Base-by-base conservation (phyloP, 148 eudicot genomes). In the Tetragonia tetragonoides region DNA sequence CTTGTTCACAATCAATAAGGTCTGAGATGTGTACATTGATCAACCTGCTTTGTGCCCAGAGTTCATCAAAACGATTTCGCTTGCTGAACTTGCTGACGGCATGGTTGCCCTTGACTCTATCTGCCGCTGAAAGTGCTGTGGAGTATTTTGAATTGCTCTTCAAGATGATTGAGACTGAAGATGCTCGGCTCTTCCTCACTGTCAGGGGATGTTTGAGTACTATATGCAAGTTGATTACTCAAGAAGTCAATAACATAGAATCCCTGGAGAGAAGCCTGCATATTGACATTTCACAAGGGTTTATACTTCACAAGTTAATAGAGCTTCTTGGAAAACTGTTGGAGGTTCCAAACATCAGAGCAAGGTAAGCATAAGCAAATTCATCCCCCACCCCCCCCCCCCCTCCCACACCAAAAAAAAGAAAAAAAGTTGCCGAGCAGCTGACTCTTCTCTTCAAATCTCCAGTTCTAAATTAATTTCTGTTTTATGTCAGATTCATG, bases 261-360 rank as follows among this genome's bases (percentile, higher is more conserved):
- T 87, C 98, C 69, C 81, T 93, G 60, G 99, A 96, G 87, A 92
- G 99, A 86, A 93, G 98, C 83, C 86, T 96, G 73, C 99, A 87
- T 78, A 93, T 96, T 77, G 97, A 96, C 71, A 96, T 96, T 80
- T 93, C 99, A 28, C 99, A 93, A 79, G 99, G 99, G 60, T 96
- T 96, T 80, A 96, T 96, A 84, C 99, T 96, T 75, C 97, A 96
- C 84, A 96, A 93, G 83, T 90, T 96, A 70, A 96, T 93, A 72
- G 99, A 96, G 97, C 98, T 96, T 70, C 95, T 96, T 73, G 98
- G 98, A 38, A 96, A 93, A 67, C 92, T 93, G 84, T 88, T 96
- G 90, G 98, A 93, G 88, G 93, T 93, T 78, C 89, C 95, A 39
- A 96, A 93, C 76, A 90, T 96, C 77, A 89, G 99, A 96, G 86